Evolutionary conservation across 495 filamentous ascomycete species (phyloP), one percentile per base, ranked within the genome.

Genomic region (Elaphomyces granulatus): DNA sequence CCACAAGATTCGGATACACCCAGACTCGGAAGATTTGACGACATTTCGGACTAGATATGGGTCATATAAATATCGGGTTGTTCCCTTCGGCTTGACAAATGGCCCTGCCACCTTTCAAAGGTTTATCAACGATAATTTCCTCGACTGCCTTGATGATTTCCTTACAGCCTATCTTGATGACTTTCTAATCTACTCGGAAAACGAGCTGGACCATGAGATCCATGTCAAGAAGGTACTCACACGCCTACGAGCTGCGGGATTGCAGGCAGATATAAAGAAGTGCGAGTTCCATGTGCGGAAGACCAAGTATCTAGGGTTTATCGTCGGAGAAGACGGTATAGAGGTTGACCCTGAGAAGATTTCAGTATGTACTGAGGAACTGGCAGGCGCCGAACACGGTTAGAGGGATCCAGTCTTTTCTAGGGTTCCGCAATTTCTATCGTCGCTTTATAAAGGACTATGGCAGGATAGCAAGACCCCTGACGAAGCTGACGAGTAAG

Each of bases 101-200:
- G 15, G n/a, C 45, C 30, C 46, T 56, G 43, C 37, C n/a, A 42
- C 43, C 1, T 61, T 55, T 38, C 52, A 59, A 39, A 8, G 42
- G 12, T 59, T 45, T 40, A 49, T 62, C 32, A 60, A 60, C 45
- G 19, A 48, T 16, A 35, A 39, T 8, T 33, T 61, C 12, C 15
- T 26, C 30, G 40, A 47, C 1, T 51, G 43, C 28, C 43, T 63
- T 0, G 40, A 53, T 9, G 20, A 31, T 0, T 64, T 63, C 35
- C 44, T 20, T 19, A 41, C 45, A n/a, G 51, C 35, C 2, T 66
- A 60, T 39, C 20, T 64, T 0, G 51, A 66, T 32, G 44, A 66
- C 21, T 50, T 64, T 30, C 33, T 65, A 0, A 55, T 66, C 21
- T 63, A 50, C 40, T 40, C 37, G 20, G 20, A 55, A 36, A 59